Evolutionary conservation across 1,284 basidiomycete species (phyloP), one percentile per base, ranked within the genome.

Genomic region (Ustilago cynodontis): DNA sequence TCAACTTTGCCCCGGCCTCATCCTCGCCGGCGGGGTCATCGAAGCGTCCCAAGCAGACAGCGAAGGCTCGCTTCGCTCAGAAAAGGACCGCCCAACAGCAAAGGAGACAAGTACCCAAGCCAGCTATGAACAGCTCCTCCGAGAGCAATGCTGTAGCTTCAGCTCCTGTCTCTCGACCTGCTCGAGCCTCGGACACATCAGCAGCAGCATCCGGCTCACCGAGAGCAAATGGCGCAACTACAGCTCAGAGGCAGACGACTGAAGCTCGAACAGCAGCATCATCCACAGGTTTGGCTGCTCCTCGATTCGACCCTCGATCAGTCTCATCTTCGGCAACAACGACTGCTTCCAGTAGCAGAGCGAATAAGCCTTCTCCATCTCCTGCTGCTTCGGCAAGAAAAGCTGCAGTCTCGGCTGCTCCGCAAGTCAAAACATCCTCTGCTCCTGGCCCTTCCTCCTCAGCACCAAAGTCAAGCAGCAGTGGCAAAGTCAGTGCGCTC

Each of bases 1-100:
- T 85, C 65, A 84, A 85, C 62, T 82, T 85, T 68, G 84, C 82
- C 9, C 65, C 82, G 13, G 65, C 76, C 14, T 47, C 64, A 16
- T 41, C 64, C 5, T 59, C 59, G 16, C 29, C 65, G 16, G 62
- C 59, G 31, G 62, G 55, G 16, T 33, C 60, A 14, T 56, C 65
- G 18, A 73, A 69, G 33, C 57, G 61, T 5, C 65, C 69, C n/a
- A 77, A 72, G 51, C 68, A 71, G 54, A 67, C 68, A 9, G 73
- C 73, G 22, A 76, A 76, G 51, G 64, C 64, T 45, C 64, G 73
- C 33, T 76, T 71, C 31, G 68, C 54, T 26, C 60, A 71, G 20
- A 76, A 76, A 41, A 54, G 73, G 8, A 71, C 49, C 3, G 59
- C 56, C 6, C 72, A 75, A 35, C 71, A 74, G 52, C 66, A 55